These are phyloP conservation scores for Suhomyces sp. DNA, from an alignment of 805 yeast genomes.

Conservation along the genomic window DNA sequence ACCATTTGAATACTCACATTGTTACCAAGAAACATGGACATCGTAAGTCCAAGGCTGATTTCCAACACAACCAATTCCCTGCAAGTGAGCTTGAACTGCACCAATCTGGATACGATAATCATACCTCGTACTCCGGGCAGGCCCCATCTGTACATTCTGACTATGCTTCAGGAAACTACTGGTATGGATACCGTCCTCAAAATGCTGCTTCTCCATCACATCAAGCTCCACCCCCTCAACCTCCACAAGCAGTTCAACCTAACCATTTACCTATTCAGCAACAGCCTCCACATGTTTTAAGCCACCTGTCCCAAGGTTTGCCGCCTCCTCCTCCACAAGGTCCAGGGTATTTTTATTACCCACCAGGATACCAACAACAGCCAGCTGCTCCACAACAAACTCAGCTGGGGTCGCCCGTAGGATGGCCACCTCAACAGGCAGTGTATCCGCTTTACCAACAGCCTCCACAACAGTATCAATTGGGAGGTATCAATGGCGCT, in stretches of 20 bases:
- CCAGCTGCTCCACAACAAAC: conserved; percentile 1
- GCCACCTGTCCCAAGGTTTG: conserved; percentile 4
- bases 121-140: conserved; percentile 3
- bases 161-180: conserved; percentile 13
- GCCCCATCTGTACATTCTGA: conserved; percentile 6
- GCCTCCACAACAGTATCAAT: conserved; percentile 1
- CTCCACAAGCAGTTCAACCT: no score
- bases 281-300: conserved; percentile 2
- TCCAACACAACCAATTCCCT: conserved; percentile 22
- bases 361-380: conserved; percentile 5
- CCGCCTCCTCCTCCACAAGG: conserved; percentile 6
- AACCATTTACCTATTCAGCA: no score
- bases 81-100: no score
- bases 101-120: neutral
- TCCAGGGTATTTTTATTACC: conserved; percentile 4
- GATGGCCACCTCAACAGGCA: conserved; percentile 1
- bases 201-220: neutral
- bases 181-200: conserved; percentile 16
- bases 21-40: conserved; percentile 47
- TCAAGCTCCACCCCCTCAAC: neutral
- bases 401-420: neutral
- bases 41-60: conserved; percentile 41
- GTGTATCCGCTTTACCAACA: conserved; percentile 1
- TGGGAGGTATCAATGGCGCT: no score
- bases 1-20: conserved; percentile 45